phyloP scores from a whole-genome alignment of 2,329 filamentous ascomycete genomes.

The Alternaria arbusti region DNA sequence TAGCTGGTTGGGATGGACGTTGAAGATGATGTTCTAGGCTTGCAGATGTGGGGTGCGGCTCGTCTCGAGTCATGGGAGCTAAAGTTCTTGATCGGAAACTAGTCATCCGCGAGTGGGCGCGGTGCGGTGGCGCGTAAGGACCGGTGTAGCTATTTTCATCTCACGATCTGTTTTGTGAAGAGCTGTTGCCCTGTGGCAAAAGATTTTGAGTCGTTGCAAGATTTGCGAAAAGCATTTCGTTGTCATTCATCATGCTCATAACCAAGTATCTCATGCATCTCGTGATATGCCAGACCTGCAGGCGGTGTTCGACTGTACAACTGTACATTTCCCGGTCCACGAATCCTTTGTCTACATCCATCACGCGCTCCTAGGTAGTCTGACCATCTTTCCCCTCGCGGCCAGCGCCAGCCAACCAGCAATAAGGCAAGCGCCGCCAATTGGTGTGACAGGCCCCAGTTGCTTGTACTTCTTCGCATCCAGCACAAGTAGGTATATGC shows the following conservation, averaged over 20 bases:
- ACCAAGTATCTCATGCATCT: not conserved
- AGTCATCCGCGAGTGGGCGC: not conserved
- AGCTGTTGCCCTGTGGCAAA: not conserved
- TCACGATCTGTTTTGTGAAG: not conserved
- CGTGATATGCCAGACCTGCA: not conserved
- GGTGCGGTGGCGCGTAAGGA: not conserved
- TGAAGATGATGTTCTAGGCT: not conserved
- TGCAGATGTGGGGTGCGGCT: not conserved
- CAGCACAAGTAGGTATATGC: conserved; percentile 69
- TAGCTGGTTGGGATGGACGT: not conserved
- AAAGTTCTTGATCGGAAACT: not conserved
- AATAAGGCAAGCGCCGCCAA: conserved; percentile 69
- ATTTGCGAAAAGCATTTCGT: not conserved
- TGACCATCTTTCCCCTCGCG: conserved; percentile 35
- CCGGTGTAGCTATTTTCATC: not conserved
- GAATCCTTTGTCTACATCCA: not conserved
- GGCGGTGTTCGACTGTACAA: not conserved
- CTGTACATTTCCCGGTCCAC: not conserved
- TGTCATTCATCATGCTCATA: not conserved
- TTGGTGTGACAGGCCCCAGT: conserved; percentile 69
- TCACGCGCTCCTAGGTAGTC: not conserved
- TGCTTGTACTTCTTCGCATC: conserved; percentile 65
- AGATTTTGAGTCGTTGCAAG: not conserved
- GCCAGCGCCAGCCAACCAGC: conserved; percentile 65
- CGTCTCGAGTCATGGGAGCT: not conserved